These are phyloP conservation scores for Pholiota molesta DNA, from an alignment of 768 basidiomycete species.

Conservation along the genomic window DNA sequence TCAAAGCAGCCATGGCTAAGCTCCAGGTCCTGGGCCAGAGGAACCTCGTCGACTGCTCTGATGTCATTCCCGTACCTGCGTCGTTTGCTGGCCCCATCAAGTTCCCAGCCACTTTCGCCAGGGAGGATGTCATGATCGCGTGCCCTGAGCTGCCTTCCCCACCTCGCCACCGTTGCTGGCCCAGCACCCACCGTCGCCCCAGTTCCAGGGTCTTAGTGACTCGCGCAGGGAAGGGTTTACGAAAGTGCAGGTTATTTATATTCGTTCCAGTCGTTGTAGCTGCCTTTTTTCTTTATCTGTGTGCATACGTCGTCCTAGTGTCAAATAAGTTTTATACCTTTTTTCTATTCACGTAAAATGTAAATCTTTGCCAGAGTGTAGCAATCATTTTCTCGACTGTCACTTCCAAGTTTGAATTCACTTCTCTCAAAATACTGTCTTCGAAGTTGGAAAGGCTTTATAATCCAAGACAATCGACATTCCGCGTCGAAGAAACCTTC, in stretches of 20 bases:
- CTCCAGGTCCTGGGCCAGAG: constrained; percentile 32
- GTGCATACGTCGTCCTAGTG: too few species aligned
- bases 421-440: too few species aligned
- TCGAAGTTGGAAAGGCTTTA: too few species aligned
- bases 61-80: constrained; percentile 22
- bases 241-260: not conserved
- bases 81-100: constrained; percentile 17
- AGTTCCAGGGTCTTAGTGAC: constrained; percentile 2
- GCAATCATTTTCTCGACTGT: too few species aligned
- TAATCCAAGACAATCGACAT: too few species aligned
- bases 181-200: constrained; percentile 10
- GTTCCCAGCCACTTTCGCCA: constrained; percentile 21
- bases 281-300: not conserved
- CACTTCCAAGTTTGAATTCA: too few species aligned
- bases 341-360: too few species aligned
- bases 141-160: not conserved
- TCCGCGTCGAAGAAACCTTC: too few species aligned
- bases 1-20: constrained; percentile 35
- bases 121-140: constrained; percentile 16
- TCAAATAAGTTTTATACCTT: too few species aligned
- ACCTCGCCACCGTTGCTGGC: constrained; percentile 3
- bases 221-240: not conserved
- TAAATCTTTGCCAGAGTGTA: too few species aligned
- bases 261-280: not conserved
- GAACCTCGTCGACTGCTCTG: constrained; percentile 36